Evolutionary conservation across 2,329 filamentous ascomycete genomes (phyloP).

Genomic region (Coniochaeta sp.): DNA sequence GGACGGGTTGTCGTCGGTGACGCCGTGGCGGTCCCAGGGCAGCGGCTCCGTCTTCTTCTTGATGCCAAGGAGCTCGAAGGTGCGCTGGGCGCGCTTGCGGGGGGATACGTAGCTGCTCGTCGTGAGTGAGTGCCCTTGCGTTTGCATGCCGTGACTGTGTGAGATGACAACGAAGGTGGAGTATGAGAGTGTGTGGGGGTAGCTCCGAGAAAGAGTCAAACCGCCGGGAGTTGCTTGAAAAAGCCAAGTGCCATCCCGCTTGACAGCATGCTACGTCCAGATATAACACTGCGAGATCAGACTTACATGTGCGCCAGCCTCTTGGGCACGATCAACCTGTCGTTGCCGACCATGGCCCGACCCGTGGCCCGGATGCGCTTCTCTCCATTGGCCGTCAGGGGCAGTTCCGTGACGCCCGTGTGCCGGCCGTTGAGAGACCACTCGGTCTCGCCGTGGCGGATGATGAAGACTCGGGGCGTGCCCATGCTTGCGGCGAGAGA

Average conservation of each 20-base stretch:
- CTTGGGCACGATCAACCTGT: constrained; percentile 75
- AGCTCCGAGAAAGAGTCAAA: too few relatives aligned
- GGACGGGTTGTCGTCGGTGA: constrained; percentile 27
- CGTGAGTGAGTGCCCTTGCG: not conserved
- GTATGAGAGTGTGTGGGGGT: too few relatives aligned
- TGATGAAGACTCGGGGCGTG: constrained; percentile 69
- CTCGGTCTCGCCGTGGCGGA: constrained; percentile 91
- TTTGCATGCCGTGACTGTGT: not conserved
- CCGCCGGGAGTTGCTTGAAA: too few relatives aligned
- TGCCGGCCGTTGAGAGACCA: constrained; percentile 86
- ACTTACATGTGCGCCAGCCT: constrained; percentile 77
- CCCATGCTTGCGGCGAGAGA: constrained; percentile 20
- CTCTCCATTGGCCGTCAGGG: constrained; percentile 75
- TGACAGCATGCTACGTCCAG: too few relatives aligned
- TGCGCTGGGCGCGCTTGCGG: constrained; percentile 74
- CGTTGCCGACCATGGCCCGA: constrained; percentile 72
- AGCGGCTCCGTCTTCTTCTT: constrained; percentile 55
- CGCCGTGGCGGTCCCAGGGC: constrained; percentile 58
- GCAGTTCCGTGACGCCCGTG: constrained; percentile 80
- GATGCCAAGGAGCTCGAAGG: constrained; percentile 80
- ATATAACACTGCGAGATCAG: not conserved
- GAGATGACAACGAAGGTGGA: not conserved
- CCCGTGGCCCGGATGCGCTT: constrained; percentile 71
- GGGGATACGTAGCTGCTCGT: constrained; percentile 72
- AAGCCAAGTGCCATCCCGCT: too few relatives aligned